Evolutionary conservation across 371 early-diverging fungal species (phyloP).

Genomic region (Mortierella sp.): DNA sequence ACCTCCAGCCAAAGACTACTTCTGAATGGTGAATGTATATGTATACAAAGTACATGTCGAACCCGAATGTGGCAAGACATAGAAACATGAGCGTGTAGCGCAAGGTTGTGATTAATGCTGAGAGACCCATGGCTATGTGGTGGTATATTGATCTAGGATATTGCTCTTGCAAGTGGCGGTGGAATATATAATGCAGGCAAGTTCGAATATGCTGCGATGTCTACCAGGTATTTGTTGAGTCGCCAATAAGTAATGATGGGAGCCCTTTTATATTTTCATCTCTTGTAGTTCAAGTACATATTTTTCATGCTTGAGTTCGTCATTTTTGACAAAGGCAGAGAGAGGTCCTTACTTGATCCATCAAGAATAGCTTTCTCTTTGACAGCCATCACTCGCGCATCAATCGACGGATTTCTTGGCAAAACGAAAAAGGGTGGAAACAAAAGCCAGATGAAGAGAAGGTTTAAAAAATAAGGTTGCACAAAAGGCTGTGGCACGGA

Average conservation of each 20-base stretch:
- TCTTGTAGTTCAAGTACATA: not conserved
- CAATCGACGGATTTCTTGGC: not conserved
- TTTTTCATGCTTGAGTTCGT: not conserved
- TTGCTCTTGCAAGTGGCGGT: no score
- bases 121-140: constrained; percentile 24
- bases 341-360: no score
- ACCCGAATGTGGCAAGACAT: constrained; percentile 13
- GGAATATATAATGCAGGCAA: no score
- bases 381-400: no score
- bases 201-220: not conserved
- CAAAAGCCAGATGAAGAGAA: not conserved
- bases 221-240: not conserved
- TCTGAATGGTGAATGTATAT: constrained; percentile 7
- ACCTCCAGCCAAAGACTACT: constrained; percentile 31
- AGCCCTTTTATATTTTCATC: not conserved
- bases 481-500: not conserved
- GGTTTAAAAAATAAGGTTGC: not conserved
- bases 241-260: not conserved
- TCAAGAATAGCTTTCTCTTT: not conserved
- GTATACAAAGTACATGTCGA: constrained; percentile 33
- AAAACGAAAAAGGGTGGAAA: not conserved
- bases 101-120: constrained; percentile 10
- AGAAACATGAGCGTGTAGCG: constrained; percentile 14
- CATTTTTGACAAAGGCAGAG: not conserved
- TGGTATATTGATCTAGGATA: no score